Conservation (phyloP, 1,139 yeast genomes). For the Protomyces pachydermus region DNA sequence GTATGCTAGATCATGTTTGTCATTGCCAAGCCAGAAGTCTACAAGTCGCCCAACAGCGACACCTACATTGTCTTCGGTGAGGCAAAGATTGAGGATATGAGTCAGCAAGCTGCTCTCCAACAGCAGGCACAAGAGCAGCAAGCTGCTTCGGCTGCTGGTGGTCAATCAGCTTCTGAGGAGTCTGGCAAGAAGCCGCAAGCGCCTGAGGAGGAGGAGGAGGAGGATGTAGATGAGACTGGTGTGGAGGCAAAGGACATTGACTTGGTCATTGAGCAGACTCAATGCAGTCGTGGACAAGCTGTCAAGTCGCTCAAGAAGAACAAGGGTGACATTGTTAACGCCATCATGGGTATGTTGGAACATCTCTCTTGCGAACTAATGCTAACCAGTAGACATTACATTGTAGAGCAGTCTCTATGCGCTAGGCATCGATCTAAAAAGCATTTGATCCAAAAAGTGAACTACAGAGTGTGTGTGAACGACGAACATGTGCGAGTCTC, state of each 20-base stretch:
- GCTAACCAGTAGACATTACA: conserved; percentile 6
- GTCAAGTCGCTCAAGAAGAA: conserved; percentile 82
- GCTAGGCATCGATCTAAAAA: not conserved
- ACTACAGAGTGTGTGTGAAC: no score
- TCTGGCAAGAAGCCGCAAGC: conserved; percentile 32
- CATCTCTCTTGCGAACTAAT: not conserved
- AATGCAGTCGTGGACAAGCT: conserved; percentile 82
- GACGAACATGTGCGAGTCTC: no score
- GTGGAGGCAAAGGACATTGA: conserved; percentile 37
- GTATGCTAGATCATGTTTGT: conserved; percentile 55
- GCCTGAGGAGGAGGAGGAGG: conserved; percentile 32
- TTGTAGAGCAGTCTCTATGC: not conserved
- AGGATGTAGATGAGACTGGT: conserved; percentile 37
- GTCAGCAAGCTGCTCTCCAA: conserved; percentile 53
- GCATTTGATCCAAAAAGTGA: not conserved
- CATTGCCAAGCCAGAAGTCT: conserved; percentile 91
- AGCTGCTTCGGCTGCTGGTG: conserved; percentile 39
- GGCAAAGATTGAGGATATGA: conserved; percentile 89
- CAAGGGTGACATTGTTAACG: conserved; percentile 41
- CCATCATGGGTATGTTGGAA: conserved; percentile 9
- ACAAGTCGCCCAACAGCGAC: conserved; percentile 83
- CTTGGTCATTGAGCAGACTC: conserved; percentile 54
- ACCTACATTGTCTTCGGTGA: conserved; percentile 96
- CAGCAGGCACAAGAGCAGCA: conserved; percentile 36
- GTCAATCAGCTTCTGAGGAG: conserved; percentile 37